Evolutionary conservation across 1,139 yeast genomes (phyloP), one percentile per base, ranked within the genome.

Genomic region (Debaryomyces sp.): DNA sequence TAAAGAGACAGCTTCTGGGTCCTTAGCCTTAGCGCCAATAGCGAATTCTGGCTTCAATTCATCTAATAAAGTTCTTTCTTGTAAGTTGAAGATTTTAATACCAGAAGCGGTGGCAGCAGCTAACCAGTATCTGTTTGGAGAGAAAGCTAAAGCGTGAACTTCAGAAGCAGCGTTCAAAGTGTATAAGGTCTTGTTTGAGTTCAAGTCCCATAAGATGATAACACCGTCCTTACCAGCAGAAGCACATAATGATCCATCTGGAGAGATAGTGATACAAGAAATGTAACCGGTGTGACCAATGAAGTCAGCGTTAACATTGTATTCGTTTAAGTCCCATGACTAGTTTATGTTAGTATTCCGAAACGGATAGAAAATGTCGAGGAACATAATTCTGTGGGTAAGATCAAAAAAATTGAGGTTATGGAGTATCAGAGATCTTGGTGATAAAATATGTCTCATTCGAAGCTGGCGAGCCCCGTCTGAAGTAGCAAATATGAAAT

Each of bases 121-220:
- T 78, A 95, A 89, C 99, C 99, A 94, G 95, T 90, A 95, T 88
- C 99, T 92, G 96, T 90, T 89, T 81, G 99, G 99, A 76, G 99
- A 92, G 96, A 94, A 95, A 70, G 97, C 96, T 75, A 94, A 87
- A 74, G 97, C 95, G 80, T 89, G 90, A 67, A 95, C 94, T 84
- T 94, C 99, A 72, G 94, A 95, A 76, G 95, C 90, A 66, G 97
- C 95, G 70, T 84, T 82, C 77, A 94, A 87, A 71, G 97, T 87
- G 96, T 91, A 94, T 72, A 92, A 84, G 71, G 94, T 88, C 75
- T 80, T 78, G 82, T 89, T 86, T 68, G 84, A 78, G 85, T 87
- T 85, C 80, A 94, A 86, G 82, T 92, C 96, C 99, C 99, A 94
- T 77, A 95, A 87, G 91, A 90, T 87, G 84, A 94, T 89, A 70